Base-by-base conservation (phyloP, 768 basidiomycete species). In the Dioszegia crocea region DNA sequence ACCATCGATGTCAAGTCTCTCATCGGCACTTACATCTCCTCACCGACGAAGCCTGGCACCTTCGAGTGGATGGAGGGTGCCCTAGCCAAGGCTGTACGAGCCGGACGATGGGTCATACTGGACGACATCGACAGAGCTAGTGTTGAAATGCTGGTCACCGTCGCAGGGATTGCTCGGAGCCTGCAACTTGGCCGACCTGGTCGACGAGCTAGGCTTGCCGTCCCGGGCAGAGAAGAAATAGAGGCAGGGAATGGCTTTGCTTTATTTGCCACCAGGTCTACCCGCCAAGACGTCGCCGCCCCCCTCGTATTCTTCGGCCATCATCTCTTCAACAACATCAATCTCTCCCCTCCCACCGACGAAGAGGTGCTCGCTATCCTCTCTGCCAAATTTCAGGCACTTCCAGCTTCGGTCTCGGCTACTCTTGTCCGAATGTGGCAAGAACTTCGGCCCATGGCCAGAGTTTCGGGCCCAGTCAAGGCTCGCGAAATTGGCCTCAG, bases 61-160 rank as follows among this genome's bases (percentile, higher is more conserved):
- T 99, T 99, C 67, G 90, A 94, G 66, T 99, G 93, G 89, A 89
- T 88, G 77, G 92, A 97, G 63, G 96, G 96, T 5, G 86, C 92
- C 0, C 81, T 99, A 33, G 86, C 93, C 10, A 87, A 88, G 38
- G 87, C 93, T 0, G 86, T 98, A 83, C 82, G 84, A 40, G 86
- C 89, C 68, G 96, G 96, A 2, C 84, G 85, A 71, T 97, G 93
- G 93, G 81, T 98, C 2, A 85, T 98, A 10, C 83, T 99, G 45
- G 86, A 96, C 71, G 91, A 97, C 71, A 84, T 97, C 40, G 96
- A 99, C 76, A 83, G 86, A 46, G 94, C 87, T 17, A 89, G 89
- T 63, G 86, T 81, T 60, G 96, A 99, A 70, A 87, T 98, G 2
- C 82, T 98, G 4, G 89, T 89, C 0, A 83, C 89, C 48, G 81